Evolutionary conservation across 2,329 filamentous ascomycete species (phyloP).

Genomic region (Penicillium italicum): DNA sequence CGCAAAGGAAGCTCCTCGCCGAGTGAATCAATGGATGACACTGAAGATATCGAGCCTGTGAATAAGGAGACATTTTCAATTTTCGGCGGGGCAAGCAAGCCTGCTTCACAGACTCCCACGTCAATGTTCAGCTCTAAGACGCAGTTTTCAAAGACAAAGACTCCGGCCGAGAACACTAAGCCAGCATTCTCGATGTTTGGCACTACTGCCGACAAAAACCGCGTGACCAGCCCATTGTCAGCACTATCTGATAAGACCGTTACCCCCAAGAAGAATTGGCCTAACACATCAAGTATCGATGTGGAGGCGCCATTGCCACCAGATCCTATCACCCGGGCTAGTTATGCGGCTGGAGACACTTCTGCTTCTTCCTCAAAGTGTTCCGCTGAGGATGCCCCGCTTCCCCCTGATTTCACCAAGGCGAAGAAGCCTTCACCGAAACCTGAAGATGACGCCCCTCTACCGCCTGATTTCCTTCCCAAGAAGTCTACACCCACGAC

Average conservation of each 20-base stretch:
- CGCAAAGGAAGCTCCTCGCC: conserved; percentile 32
- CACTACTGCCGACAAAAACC: conserved; percentile 21
- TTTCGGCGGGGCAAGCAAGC: conserved; percentile 27
- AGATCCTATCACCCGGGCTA: conserved; percentile 46
- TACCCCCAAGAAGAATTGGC: conserved; percentile 35
- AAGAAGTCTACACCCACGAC: background rate
- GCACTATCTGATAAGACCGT: conserved; percentile 34
- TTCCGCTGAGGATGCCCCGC: conserved; percentile 41
- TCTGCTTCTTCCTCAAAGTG: conserved; percentile 45
- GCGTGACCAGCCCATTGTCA: conserved; percentile 30
- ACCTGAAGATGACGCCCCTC: conserved; percentile 25
- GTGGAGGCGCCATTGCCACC: conserved; percentile 45
- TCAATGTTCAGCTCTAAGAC: conserved; percentile 36
- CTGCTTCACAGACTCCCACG: conserved; percentile 6
- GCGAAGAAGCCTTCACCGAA: conserved; percentile 15
- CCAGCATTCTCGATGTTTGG: conserved; percentile 33
- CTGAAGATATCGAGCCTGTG: conserved; percentile 28
- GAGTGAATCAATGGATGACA: conserved; percentile 38
- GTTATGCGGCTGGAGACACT: conserved; percentile 48
- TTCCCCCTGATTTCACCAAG: conserved; percentile 29
- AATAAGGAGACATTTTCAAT: conserved; percentile 27
- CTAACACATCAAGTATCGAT: conserved; percentile 25
- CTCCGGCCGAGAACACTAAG: conserved; percentile 29
- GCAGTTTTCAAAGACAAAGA: conserved; percentile 19
- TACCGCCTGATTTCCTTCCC: conserved; percentile 21